Conservation (phyloP, 192 early-diverging fungal species). For the Coemansia erecta region DNA sequence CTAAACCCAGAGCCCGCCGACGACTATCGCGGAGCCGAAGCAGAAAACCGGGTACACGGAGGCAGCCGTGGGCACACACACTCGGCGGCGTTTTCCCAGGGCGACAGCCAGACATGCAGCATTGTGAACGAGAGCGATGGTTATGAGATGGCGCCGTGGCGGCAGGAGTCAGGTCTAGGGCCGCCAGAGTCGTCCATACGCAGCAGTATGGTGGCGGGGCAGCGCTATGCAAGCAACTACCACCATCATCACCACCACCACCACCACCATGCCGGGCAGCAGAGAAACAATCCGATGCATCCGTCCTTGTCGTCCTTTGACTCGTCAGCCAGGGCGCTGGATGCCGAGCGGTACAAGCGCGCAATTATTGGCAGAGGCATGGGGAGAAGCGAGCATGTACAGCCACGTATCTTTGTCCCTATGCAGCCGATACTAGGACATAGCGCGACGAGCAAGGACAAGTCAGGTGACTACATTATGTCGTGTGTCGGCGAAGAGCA, state of each 20-base stretch:
- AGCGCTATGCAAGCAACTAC: neutral
- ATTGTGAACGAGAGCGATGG: conserved; percentile 11
- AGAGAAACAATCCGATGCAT: too few species aligned
- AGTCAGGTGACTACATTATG: conserved; percentile 23
- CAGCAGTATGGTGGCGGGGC: neutral
- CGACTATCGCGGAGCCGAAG: neutral
- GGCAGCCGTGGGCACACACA: neutral
- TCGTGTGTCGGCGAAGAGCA: neutral
- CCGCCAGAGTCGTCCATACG: conserved; percentile 11
- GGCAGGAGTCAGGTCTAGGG: conserved; percentile 27
- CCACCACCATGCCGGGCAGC: too few species aligned
- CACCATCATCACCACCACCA: too few species aligned
- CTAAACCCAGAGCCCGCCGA: conserved; percentile 8
- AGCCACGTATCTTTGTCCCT: conserved; percentile 32
- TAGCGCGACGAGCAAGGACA: conserved; percentile 28
- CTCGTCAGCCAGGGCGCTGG: neutral
- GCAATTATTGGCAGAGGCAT: neutral
- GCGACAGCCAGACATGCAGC: neutral
- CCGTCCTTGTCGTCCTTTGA: neutral
- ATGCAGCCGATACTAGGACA: conserved; percentile 26
- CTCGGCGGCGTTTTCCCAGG: neutral
- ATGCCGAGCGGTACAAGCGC: neutral
- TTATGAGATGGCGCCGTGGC: conserved; percentile 27
- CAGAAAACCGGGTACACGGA: neutral
- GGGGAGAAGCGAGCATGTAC: neutral